Evolutionary conservation across 768 basidiomycete genomes (phyloP).

Genomic region (Podaxis carcinomalis): DNA sequence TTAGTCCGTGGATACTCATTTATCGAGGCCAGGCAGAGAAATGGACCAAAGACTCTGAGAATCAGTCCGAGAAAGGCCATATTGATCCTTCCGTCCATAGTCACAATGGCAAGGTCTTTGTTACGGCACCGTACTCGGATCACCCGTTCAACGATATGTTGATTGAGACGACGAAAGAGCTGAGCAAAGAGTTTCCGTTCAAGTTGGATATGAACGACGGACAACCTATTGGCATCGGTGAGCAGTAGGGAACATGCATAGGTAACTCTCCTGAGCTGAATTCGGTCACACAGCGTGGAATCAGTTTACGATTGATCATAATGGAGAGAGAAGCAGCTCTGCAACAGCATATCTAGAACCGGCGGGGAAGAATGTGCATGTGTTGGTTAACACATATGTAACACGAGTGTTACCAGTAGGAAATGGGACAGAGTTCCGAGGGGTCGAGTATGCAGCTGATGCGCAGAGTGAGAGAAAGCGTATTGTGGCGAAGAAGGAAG

Average conservation of each 20-base stretch:
- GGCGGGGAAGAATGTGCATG: conserved; percentile 1
- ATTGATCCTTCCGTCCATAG: conserved; percentile 12
- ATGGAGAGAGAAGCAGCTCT: conserved; percentile 15
- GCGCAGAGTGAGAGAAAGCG: conserved; percentile 1
- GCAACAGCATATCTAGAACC: conserved; percentile 12
- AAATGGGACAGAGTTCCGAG: conserved; percentile 10
- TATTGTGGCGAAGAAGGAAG: conserved; percentile 24
- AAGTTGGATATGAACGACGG: conserved; percentile 13
- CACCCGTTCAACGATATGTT: conserved; percentile 11
- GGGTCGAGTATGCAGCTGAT: conserved; percentile 10
- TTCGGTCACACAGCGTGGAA: conserved; percentile 4
- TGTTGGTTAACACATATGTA: conserved; percentile 13
- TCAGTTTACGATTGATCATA: conserved; percentile 11
- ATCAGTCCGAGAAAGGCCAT: conserved; percentile 11
- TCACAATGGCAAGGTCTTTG: conserved; percentile 2
- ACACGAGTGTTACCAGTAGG: conserved; percentile 10
- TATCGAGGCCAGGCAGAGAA: not conserved
- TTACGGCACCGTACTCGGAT: not conserved
- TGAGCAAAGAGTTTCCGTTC: conserved; percentile 10
- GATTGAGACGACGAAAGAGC: not conserved
- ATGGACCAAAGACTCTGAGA: conserved; percentile 4
- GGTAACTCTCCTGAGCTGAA: not conserved
- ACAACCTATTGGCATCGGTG: conserved; percentile 12
- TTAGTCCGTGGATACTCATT: not conserved
- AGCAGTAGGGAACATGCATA: not conserved